Conservation (phyloP, 1,139 yeast species). For the Lodderomyces orthopsilosis region DNA sequence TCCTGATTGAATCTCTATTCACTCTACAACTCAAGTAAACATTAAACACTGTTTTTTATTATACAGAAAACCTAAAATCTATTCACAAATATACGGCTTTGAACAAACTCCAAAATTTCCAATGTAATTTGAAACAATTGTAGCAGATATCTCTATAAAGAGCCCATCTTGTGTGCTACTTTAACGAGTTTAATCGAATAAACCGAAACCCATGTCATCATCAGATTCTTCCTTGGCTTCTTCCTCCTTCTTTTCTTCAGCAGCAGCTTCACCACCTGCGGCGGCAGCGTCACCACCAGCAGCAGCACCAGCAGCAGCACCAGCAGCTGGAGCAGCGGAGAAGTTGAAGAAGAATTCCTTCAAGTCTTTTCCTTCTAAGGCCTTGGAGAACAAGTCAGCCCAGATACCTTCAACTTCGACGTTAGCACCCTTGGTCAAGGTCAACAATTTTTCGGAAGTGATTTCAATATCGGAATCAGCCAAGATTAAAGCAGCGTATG, state of each 20-base stretch:
- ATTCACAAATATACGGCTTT: neutral
- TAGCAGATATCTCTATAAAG: neutral
- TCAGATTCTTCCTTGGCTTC: constrained; percentile 59
- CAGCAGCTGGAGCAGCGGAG: constrained; percentile 66
- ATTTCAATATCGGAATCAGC: constrained; percentile 82
- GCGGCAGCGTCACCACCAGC: constrained; percentile 57
- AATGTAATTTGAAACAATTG: neutral
- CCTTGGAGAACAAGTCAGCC: constrained; percentile 82
- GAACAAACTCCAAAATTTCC: neutral
- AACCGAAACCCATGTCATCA: constrained; percentile 84
- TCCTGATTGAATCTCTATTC: neutral
- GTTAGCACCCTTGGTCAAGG: constrained; percentile 54
- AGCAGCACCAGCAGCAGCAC: constrained; percentile 58
- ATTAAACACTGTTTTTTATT: neutral
- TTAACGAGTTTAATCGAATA: constrained; percentile 60
- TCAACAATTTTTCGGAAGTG: constrained; percentile 70
- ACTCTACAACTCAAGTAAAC: neutral
- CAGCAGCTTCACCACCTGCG: constrained; percentile 53
- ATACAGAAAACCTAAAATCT: neutral
- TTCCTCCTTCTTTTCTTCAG: constrained; percentile 54
- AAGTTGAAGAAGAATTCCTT: constrained; percentile 74
- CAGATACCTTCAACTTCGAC: constrained; percentile 59
- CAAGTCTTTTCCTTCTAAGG: constrained; percentile 75
- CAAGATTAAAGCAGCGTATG: constrained; percentile 86
- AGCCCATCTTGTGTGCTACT: neutral